A percentile compares a stretch with the other conserved stretches of the same genome.
phyloP scores from a whole-genome alignment of 129 eudicot species.

The Saussurea involucrata region DNA sequence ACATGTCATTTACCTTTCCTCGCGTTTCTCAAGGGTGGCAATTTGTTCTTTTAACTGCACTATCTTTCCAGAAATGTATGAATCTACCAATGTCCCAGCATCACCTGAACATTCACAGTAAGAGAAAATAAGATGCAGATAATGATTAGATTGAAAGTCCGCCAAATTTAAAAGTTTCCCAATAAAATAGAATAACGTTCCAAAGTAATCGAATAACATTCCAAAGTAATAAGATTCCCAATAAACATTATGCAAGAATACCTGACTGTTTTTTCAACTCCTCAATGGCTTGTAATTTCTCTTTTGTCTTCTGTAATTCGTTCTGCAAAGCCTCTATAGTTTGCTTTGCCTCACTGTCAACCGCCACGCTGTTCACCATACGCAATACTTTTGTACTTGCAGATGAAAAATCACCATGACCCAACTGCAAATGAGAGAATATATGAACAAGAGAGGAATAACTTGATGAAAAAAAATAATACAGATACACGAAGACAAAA shows the following conservation, averaged over 20 bases:
- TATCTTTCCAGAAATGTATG: conserved; percentile 85
- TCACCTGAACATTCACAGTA: conserved; percentile 48
- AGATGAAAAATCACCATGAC: conserved; percentile 97
- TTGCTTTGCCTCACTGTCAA: conserved; percentile 93
- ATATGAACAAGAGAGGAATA: not conserved
- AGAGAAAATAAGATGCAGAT: not conserved
- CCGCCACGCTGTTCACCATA: conserved; percentile 92
- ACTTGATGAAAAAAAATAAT: not conserved
- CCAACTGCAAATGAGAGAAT: conserved; percentile 53
- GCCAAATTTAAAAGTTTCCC: too few species aligned
- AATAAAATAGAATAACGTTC: not conserved
- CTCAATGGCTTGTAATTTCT: conserved; percentile 78
- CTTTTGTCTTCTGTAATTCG: conserved; percentile 79
- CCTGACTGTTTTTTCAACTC: conserved; percentile 91
- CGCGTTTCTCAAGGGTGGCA: conserved; percentile 96
- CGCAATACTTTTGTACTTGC: conserved; percentile 88
- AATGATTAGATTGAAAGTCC: too few species aligned
- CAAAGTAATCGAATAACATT: not conserved
- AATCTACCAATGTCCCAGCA: conserved; percentile 81
- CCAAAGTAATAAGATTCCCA: not conserved
- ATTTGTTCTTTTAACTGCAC: conserved; percentile 93
- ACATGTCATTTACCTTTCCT: conserved; percentile 64
- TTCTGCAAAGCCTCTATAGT: conserved; percentile 88
- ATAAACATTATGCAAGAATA: conserved; percentile 21
- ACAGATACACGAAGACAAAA: not conserved